These are phyloP conservation scores for Malassezia furfur DNA, from an alignment of 1,284 basidiomycete species.

Conservation along the genomic window DNA sequence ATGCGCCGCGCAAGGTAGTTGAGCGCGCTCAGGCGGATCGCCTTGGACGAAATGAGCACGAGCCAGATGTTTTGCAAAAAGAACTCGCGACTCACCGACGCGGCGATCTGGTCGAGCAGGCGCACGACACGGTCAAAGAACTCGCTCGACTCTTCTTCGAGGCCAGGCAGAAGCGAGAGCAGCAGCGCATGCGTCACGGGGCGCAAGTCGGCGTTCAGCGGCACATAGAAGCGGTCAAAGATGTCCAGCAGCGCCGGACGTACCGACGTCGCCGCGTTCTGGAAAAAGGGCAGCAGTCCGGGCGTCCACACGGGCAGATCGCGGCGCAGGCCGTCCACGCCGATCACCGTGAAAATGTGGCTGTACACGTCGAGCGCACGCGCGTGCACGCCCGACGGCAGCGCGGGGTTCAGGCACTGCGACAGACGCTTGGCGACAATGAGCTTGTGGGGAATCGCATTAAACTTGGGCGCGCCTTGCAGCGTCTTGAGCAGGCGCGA, in stretches of 20 bases:
- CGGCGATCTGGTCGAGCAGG: conserved; percentile 71
- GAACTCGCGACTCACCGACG: conserved; percentile 61
- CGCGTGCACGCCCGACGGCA: conserved; percentile 93
- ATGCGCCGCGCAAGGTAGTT: conserved; percentile 75
- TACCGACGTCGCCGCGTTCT: conserved; percentile 81
- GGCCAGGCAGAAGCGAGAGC: conserved; percentile 68
- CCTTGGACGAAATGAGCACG: conserved; percentile 78
- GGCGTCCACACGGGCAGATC: conserved; percentile 91
- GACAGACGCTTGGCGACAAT: conserved; percentile 88
- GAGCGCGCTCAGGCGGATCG: conserved; percentile 72
- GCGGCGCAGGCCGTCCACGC: conserved; percentile 72
- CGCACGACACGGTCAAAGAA: conserved; percentile 87
- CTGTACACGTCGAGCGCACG: conserved; percentile 89
- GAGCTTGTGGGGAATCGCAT: conserved; percentile 88
- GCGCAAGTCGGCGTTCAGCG: conserved; percentile 68
- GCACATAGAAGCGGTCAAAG: conserved; percentile 58
- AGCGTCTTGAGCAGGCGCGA: conserved; percentile 90
- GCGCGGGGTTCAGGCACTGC: conserved; percentile 90
- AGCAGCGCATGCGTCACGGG: conserved; percentile 89
- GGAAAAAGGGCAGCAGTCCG: conserved; percentile 94
- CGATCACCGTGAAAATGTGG: conserved; percentile 78
- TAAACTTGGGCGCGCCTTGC: conserved; percentile 80
- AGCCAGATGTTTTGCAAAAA: conserved; percentile 94
- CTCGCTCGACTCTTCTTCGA: conserved; percentile 39
- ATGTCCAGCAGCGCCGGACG: conserved; percentile 33